phyloP scores from a whole-genome alignment of 2,329 filamentous ascomycete genomes.

The Diaporthe citri region DNA sequence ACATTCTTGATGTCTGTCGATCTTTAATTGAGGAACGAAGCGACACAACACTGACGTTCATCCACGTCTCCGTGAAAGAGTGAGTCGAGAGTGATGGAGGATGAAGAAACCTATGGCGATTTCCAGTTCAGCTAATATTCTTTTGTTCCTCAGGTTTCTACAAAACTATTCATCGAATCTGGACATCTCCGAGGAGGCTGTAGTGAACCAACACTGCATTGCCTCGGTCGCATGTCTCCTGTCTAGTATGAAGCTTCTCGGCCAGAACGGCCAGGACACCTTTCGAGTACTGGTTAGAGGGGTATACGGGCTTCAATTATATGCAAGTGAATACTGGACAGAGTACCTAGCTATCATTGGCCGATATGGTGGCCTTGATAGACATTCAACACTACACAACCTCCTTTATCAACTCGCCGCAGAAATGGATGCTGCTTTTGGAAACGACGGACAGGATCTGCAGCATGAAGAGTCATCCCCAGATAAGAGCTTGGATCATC shows the following conservation, averaged over 20 bases:
- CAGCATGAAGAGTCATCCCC: background rate
- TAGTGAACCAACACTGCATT: conserved; percentile 42
- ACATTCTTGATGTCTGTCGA: conserved; percentile 44
- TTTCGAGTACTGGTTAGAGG: conserved; percentile 44
- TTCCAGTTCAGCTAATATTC: conserved; percentile 22
- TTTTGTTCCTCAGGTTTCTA: conserved; percentile 39
- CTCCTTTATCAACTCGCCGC: conserved; percentile 20
- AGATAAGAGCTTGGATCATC: background rate
- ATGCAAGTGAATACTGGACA: conserved; percentile 48
- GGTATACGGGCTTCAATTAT: conserved; percentile 48
- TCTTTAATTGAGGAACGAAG: conserved; percentile 44
- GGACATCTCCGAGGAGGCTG: conserved; percentile 32
- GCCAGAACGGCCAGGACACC: background rate
- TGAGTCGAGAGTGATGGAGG: conserved; percentile 24
- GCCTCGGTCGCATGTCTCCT: conserved; percentile 45
- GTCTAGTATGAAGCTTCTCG: conserved; percentile 44
- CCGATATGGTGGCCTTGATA: background rate
- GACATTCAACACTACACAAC: conserved; percentile 18
- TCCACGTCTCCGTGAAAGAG: conserved; percentile 48
- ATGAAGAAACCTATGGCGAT: background rate
- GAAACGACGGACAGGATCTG: background rate
- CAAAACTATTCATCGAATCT: conserved; percentile 33
- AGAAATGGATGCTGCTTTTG: background rate
- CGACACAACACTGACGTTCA: conserved; percentile 45
- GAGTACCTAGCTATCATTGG: conserved; percentile 45